Conservation (phyloP, 257 asterid species). For the Solanum chilense region DNA sequence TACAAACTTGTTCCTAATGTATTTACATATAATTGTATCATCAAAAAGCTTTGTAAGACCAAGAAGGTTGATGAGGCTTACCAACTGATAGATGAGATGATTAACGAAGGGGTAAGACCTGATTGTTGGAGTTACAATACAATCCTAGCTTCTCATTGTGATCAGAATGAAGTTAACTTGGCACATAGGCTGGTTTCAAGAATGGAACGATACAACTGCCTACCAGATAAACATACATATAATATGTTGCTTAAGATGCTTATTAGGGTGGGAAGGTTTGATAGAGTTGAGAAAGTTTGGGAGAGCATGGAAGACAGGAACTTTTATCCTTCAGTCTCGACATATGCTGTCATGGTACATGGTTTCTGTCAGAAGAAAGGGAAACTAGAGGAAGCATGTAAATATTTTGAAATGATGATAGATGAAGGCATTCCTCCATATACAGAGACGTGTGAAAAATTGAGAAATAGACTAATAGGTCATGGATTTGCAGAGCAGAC, state of each 20-base stretch:
- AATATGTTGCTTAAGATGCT: slow-evolving; percentile 88
- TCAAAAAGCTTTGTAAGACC: slow-evolving; percentile 65
- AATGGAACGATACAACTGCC: slow-evolving; percentile 43
- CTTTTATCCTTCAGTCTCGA: slow-evolving; percentile 68
- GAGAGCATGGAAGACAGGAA: slow-evolving; percentile 55
- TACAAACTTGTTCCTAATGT: slow-evolving; percentile 57
- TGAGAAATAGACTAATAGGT: slow-evolving; percentile 69
- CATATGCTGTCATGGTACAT: slow-evolving; percentile 80
- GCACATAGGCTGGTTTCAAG: slow-evolving; percentile 52
- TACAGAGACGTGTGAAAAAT: slow-evolving; percentile 35
- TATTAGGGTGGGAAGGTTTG: slow-evolving; percentile 70
- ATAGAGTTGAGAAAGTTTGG: slow-evolving; percentile 65
- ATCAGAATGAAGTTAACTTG: slow-evolving; percentile 59
- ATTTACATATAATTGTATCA: slow-evolving; percentile 57
- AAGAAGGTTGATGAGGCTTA: slow-evolving; percentile 62
- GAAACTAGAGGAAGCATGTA: slow-evolving; percentile 67
- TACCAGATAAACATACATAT: slow-evolving; percentile 51
- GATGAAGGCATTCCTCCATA: slow-evolving; percentile 92
- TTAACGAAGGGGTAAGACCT: slow-evolving; percentile 32
- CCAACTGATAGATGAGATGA: slow-evolving; percentile 64
- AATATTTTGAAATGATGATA: slow-evolving; percentile 70
- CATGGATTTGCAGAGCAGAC: slow-evolving; percentile 51
- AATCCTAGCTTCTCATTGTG: slow-evolving; percentile 56
- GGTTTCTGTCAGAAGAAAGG: slow-evolving; percentile 71
- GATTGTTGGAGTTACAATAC: slow-evolving; percentile 79